Percentiles rank a stretch among this genome's conserved stretches.
Evolutionary conservation across 2,329 filamentous ascomycete genomes (phyloP).

Genomic region (Cladosporium sp.): DNA sequence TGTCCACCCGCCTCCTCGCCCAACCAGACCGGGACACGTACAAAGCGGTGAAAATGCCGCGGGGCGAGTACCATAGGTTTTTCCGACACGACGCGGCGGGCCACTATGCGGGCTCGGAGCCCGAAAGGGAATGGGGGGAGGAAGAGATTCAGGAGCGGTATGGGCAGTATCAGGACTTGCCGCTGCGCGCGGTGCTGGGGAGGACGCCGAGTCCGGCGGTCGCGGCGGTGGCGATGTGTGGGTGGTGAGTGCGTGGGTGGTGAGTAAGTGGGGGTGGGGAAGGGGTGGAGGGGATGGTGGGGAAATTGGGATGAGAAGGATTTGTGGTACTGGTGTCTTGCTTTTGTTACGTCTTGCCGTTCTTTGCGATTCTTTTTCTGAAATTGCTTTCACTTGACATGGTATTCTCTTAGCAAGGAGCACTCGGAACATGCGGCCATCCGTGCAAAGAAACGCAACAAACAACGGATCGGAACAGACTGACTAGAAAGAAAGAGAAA

Average conservation of each 20-base stretch:
- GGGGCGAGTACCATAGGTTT: conserved; percentile 25
- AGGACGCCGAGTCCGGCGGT: background rate
- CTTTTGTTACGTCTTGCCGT: too few species aligned
- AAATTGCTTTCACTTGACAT: too few species aligned
- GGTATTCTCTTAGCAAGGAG: too few species aligned
- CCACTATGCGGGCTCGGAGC: conserved; percentile 28
- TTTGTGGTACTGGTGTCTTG: too few species aligned
- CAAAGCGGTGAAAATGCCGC: conserved; percentile 28
- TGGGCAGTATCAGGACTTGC: conserved; percentile 22
- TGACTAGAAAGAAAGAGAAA: too few species aligned
- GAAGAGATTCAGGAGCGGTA: conserved; percentile 21
- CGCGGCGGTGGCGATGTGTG: background rate
- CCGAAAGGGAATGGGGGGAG: conserved; percentile 27
- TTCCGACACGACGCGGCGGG: conserved; percentile 23
- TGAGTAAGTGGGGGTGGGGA: background rate
- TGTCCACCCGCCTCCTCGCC: conserved; percentile 22
- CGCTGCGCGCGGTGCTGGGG: conserved; percentile 2
- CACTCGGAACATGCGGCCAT: too few species aligned
- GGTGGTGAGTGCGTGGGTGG: background rate
- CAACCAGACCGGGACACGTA: conserved; percentile 18
- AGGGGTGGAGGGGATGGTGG: background rate
- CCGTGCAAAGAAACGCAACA: too few species aligned
- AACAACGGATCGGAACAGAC: too few species aligned
- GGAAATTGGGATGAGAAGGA: too few species aligned
- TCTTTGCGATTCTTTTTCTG: too few species aligned